Evolutionary conservation across 192 early-diverging fungal species (phyloP).

Genomic region (Podochytrium sp.): DNA sequence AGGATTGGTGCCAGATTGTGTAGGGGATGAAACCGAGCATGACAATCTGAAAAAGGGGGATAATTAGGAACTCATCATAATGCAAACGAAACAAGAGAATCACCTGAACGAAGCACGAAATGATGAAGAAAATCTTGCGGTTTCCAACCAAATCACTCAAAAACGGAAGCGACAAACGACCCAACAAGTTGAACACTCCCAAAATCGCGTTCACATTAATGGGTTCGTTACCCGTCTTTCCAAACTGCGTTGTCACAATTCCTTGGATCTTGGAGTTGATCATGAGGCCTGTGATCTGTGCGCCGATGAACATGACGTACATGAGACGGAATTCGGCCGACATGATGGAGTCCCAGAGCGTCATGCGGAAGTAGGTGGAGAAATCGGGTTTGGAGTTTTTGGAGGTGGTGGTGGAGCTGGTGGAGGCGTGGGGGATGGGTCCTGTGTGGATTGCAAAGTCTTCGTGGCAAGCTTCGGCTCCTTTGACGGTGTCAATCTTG

Average conservation of each 20-base stretch:
- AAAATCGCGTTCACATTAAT: conserved; percentile 41
- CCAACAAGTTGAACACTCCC: conserved; percentile 41
- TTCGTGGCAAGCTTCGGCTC: conserved; percentile 29
- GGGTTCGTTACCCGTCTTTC: conserved; percentile 24
- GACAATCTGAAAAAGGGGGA: conserved; percentile 25
- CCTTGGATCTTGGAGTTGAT: conserved; percentile 51
- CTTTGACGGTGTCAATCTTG: conserved; percentile 51
- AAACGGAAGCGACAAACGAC: conserved; percentile 38
- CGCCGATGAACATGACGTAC: conserved; percentile 23
- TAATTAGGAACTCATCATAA: not conserved
- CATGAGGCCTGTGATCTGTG: conserved; percentile 44
- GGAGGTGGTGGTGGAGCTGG: conserved; percentile 4
- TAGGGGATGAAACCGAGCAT: conserved; percentile 63
- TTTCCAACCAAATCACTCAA: conserved; percentile 42
- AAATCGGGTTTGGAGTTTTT: not conserved
- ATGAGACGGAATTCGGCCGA: conserved; percentile 31
- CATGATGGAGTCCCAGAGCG: conserved; percentile 29
- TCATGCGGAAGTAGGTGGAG: conserved; percentile 28
- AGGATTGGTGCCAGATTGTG: conserved; percentile 56
- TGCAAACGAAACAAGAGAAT: conserved; percentile 35
- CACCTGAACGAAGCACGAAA: conserved; percentile 60
- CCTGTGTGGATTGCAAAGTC: not conserved
- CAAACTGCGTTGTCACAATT: conserved; percentile 40
- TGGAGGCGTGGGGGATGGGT: not conserved
- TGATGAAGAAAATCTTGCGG: conserved; percentile 71